These are phyloP conservation scores for Fistulifera pelliculosa DNA, from an alignment of 108 stramenopile genomes.

Conservation along the genomic window DNA sequence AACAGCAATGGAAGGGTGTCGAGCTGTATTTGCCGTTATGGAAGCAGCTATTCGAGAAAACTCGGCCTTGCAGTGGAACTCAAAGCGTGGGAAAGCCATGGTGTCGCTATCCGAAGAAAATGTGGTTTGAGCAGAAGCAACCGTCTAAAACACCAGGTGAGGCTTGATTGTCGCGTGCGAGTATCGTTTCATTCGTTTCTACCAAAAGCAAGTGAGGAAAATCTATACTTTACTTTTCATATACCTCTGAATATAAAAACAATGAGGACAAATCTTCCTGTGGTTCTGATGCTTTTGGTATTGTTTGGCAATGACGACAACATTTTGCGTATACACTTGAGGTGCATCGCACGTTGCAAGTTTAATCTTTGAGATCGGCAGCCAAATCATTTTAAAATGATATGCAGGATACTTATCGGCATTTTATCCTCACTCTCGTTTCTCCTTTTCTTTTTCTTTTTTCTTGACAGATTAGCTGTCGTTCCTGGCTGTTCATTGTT, in stretches of 20 bases:
- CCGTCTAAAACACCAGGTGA: neutral
- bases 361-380: conserved; percentile 76
- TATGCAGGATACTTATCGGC: too few relatives aligned
- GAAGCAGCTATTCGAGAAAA: conserved; percentile 72
- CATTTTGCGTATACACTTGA: conserved; percentile 31
- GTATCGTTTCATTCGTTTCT: conserved; percentile 1
- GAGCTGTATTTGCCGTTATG: conserved; percentile 69
- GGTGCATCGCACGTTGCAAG: conserved; percentile 22
- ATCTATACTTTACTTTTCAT: conserved; percentile 42
- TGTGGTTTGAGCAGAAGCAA: too few relatives aligned
- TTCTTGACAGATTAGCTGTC: too few relatives aligned
- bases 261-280: conserved; percentile 53
- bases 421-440: too few relatives aligned
- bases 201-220: conserved; percentile 42
- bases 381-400: conserved; percentile 19
- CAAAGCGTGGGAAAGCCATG: conserved; percentile 41
- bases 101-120: conserved; percentile 2
- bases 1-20: conserved; percentile 79
- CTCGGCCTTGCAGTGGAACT: conserved; percentile 22
- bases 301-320: conserved; percentile 48
- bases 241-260: conserved; percentile 11
- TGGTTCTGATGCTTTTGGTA: conserved; percentile 53
- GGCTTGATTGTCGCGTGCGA: neutral
- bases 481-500: too few relatives aligned
- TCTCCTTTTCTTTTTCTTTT: too few relatives aligned